Evolutionary conservation across 805 yeast species (phyloP).

Genomic region (Metschnikowia noctiluminum): DNA sequence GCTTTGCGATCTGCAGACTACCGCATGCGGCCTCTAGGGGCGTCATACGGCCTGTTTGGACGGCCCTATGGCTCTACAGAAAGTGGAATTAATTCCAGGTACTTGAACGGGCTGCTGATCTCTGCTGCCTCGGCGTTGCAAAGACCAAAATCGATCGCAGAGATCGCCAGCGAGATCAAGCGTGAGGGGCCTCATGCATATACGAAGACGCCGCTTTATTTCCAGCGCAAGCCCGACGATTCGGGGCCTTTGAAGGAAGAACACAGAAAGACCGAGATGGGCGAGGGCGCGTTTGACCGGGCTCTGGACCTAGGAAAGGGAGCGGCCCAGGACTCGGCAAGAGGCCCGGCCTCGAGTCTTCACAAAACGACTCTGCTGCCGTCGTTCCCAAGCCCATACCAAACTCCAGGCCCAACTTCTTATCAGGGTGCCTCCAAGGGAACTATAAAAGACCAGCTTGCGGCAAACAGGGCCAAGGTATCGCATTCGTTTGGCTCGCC

Average conservation of each 20-base stretch:
- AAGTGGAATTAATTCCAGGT: no score
- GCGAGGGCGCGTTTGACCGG: no score
- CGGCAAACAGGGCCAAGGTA: constrained; percentile 40
- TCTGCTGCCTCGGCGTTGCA: not conserved
- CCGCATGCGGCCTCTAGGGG: constrained; percentile 38
- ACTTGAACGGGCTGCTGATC: not conserved
- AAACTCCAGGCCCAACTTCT: no score
- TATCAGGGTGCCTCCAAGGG: constrained; percentile 4
- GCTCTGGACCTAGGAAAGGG: no score
- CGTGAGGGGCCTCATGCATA: constrained; percentile 26
- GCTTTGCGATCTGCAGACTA: constrained; percentile 51
- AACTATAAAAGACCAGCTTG: constrained; percentile 45
- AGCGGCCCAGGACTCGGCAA: not conserved
- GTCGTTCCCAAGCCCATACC: no score
- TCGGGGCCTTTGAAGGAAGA: not conserved
- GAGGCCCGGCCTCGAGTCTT: not conserved
- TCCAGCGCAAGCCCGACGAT: constrained; percentile 18
- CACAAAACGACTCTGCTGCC: not conserved
- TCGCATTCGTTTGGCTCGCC: constrained; percentile 6
- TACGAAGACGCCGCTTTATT: constrained; percentile 29
- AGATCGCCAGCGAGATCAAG: constrained; percentile 38
- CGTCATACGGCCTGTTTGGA: constrained; percentile 5
- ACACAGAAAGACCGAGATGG: no score
- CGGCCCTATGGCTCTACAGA: constrained; percentile 3
- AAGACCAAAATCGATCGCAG: constrained; percentile 39